phyloP scores from a whole-genome alignment of 2,329 filamentous ascomycete genomes.

The Parafenestella ontariensis region DNA sequence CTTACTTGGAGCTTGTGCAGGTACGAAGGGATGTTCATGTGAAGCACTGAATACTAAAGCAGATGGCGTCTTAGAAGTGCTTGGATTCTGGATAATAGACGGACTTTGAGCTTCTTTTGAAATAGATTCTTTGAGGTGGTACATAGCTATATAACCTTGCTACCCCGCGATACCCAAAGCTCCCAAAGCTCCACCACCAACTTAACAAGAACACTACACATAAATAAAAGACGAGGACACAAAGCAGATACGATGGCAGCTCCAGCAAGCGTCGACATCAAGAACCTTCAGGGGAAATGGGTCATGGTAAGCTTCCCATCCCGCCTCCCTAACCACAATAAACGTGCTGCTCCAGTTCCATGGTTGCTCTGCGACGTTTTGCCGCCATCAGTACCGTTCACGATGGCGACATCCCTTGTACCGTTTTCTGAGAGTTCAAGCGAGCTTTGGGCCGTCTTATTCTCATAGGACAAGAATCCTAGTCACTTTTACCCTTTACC shows the following conservation, averaged over 20 bases:
- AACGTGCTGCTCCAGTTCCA: no score
- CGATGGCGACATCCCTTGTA: no score
- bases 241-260: conserved; percentile 44
- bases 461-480: no score
- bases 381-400: no score
- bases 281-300: conserved; percentile 49
- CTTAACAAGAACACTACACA: background rate
- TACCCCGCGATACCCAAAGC: conserved; percentile 10
- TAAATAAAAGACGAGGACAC: background rate
- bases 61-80: conserved; percentile 9
- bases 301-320: conserved; percentile 38
- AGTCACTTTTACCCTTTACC: background rate
- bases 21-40: conserved; percentile 22
- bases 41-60: conserved; percentile 17
- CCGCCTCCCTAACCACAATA: background rate
- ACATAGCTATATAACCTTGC: conserved; percentile 1
- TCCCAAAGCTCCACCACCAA: conserved; percentile 1
- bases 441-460: no score
- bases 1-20: conserved; percentile 12
- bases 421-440: no score
- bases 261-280: conserved; percentile 42
- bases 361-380: no score
- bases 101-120: conserved; percentile 17
- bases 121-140: background rate
- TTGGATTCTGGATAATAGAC: conserved; percentile 14